A percentile compares a stretch with the other conserved stretches of the same genome.
These are phyloP conservation scores for Naganishia antarctica DNA, from an alignment of 768 basidiomycete genomes.

Conservation along the genomic window DNA sequence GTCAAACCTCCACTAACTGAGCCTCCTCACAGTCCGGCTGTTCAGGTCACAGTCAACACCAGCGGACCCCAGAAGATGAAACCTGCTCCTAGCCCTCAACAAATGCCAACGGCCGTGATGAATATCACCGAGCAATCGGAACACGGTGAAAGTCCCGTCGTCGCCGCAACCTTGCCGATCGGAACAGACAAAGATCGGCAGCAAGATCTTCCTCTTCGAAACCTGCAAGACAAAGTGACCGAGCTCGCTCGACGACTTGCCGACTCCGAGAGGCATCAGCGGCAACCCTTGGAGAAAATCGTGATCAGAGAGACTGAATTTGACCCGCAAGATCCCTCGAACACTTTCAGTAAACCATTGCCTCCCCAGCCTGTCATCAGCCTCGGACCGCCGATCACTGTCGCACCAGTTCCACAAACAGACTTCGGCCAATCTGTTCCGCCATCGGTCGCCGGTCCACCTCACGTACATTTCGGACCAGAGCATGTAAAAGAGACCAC, in stretches of 20 bases:
- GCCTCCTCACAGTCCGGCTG: constrained; percentile 9
- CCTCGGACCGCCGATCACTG: background rate
- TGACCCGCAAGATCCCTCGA: constrained; percentile 14
- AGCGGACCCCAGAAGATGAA: background rate
- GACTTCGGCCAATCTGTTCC: constrained; percentile 6
- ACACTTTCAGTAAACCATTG: constrained; percentile 20
- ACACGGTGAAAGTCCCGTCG: constrained; percentile 28
- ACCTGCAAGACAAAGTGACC: constrained; percentile 42
- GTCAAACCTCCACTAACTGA: constrained; percentile 40
- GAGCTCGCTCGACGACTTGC: constrained; percentile 37
- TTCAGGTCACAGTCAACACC: constrained; percentile 12
- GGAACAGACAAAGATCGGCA: constrained; percentile 37
- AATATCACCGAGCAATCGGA: constrained; percentile 27
- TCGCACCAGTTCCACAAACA: constrained; percentile 6
- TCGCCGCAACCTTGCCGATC: constrained; percentile 25
- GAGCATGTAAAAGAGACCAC: constrained; percentile 28
- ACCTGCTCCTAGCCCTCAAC: constrained; percentile 5
- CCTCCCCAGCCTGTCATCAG: background rate
- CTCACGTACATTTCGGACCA: constrained; percentile 25
- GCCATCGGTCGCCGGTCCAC: background rate
- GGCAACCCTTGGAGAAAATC: constrained; percentile 7
- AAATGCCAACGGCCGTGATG: constrained; percentile 20
- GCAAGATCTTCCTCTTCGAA: constrained; percentile 42
- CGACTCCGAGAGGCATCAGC: background rate
- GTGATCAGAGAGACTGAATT: constrained; percentile 23